Evolutionary conservation across 2,329 filamentous ascomycete genomes (phyloP).

Genomic region (Coniochaeta sp.): DNA sequence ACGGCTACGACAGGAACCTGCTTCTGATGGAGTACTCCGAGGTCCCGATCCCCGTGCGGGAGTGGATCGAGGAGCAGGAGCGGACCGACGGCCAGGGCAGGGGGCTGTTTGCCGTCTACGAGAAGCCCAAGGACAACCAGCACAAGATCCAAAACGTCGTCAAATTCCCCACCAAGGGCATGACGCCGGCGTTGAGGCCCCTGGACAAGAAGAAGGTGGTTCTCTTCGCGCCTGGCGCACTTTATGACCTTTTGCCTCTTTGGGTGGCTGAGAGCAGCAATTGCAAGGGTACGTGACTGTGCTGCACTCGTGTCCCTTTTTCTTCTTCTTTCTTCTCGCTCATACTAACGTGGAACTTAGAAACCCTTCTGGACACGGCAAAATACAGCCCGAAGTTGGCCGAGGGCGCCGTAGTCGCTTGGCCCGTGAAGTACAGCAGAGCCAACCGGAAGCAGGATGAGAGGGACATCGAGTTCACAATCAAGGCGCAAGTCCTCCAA

Average conservation of each 20-base stretch:
- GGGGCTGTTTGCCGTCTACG: conserved; percentile 33
- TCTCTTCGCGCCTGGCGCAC: conserved; percentile 44
- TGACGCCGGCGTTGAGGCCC: conserved; percentile 17
- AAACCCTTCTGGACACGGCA: conserved; percentile 12
- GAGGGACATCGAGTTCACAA: conserved; percentile 24
- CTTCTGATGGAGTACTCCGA: conserved; percentile 37
- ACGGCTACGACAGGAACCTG: conserved; percentile 39
- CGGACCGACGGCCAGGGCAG: conserved; percentile 22
- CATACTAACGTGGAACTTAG: conserved; percentile 4
- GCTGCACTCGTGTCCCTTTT: background rate
- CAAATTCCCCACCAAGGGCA: conserved; percentile 18
- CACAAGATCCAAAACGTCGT: conserved; percentile 30
- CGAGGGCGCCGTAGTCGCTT: conserved; percentile 20
- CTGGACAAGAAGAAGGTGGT: conserved; percentile 28
- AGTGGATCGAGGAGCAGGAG: conserved; percentile 40
- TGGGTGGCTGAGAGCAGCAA: conserved; percentile 36
- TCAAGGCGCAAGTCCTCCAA: conserved; percentile 26
- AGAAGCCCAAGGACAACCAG: conserved; percentile 27
- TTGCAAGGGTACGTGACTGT: conserved; percentile 30
- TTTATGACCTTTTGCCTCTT: conserved; percentile 41
- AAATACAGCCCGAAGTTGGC: conserved; percentile 17
- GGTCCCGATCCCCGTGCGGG: conserved; percentile 32
- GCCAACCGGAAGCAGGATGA: conserved; percentile 13
- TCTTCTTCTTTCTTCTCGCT: too few species aligned
- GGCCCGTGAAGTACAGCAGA: conserved; percentile 20